phyloP scores from a whole-genome alignment of 371 early-diverging fungal species.

The Astathelohania contejeani region DNA sequence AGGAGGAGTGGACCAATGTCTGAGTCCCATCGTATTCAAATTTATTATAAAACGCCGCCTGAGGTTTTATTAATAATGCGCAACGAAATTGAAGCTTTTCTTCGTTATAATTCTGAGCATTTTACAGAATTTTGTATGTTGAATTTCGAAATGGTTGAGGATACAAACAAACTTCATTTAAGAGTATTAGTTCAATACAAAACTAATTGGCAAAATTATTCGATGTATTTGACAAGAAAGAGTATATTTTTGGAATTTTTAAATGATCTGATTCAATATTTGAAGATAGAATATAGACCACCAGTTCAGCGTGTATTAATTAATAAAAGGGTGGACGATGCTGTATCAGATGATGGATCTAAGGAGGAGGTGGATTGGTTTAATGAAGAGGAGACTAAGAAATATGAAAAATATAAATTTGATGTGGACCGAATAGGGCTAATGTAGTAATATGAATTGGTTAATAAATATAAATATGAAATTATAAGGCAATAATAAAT shows the following conservation, averaged over 20 bases:
- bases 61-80: conserved; percentile 43
- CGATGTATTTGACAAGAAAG: conserved; percentile 46
- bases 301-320: conserved; percentile 37
- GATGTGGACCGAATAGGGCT: background rate
- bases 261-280: conserved; percentile 29
- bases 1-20: conserved; percentile 46
- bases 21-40: conserved; percentile 49
- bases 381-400: background rate
- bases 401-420: background rate
- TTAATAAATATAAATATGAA: background rate
- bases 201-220: conserved; percentile 52
- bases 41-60: conserved; percentile 40
- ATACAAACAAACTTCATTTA: conserved; percentile 50
- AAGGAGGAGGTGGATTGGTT: background rate
- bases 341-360: too few species aligned
- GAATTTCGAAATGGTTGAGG: conserved; percentile 51
- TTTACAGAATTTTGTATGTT: conserved; percentile 50
- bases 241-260: conserved; percentile 48
- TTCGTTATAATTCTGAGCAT: conserved; percentile 39
- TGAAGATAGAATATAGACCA: conserved; percentile 46
- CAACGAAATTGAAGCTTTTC: conserved; percentile 35
- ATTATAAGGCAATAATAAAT: background rate
- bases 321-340: background rate
- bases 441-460: background rate
- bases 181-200: conserved; percentile 51